Evolutionary conservation across 2,329 filamentous ascomycete genomes (phyloP), one percentile per base, ranked within the genome.

Genomic region (Exophiala mesophila): DNA sequence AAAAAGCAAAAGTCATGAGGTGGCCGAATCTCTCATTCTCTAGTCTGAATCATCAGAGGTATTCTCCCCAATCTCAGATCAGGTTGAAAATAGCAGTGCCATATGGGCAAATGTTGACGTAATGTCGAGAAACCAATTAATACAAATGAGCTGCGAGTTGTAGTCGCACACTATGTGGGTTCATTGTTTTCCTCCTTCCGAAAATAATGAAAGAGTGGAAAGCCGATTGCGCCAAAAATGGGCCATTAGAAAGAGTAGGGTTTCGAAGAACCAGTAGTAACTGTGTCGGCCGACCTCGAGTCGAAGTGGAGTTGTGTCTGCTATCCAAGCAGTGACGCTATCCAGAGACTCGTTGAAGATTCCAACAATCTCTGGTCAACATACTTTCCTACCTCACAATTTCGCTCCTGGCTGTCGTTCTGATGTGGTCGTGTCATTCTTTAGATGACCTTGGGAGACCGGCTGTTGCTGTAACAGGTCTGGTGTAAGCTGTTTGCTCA

Each of bases 401-500:
- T 54, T 47, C 59, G 57, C 55, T 53, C 55, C 59, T 56, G 47
- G 47, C 30, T 37, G 30, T 47, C n/a, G n/a, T n/a, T n/a, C n/a
- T n/a, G 23, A 12, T 6, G 23, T 26, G n/a, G n/a, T 12, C 23
- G 23, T 26, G 23, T 6, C 23, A 26, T 26, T 26, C 23, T 48
- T 70, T 68, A 77, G 66, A 76, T 74, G 55, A 72, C 66, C 56
- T 67, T 72, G 57, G 72, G 71, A 55, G 72, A 72, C 57, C 69
- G 67, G 61, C 67, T 72, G 58, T 71, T 73, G 56, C 70, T 74
- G 54, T 50, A 44, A 43, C 23, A 38, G 15, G 21, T 35, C 31
- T n/a, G n/a, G n/a, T n/a, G 49, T 55, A 55, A 55, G 53, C 51
- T 43, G 42, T 46, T 54, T 35, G 30, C 43, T 33, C 29, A 20